These are phyloP conservation scores for Calamus simplicifolius DNA, from an alignment of 176 grass and related monocot genomes.

Conservation along the genomic window DNA sequence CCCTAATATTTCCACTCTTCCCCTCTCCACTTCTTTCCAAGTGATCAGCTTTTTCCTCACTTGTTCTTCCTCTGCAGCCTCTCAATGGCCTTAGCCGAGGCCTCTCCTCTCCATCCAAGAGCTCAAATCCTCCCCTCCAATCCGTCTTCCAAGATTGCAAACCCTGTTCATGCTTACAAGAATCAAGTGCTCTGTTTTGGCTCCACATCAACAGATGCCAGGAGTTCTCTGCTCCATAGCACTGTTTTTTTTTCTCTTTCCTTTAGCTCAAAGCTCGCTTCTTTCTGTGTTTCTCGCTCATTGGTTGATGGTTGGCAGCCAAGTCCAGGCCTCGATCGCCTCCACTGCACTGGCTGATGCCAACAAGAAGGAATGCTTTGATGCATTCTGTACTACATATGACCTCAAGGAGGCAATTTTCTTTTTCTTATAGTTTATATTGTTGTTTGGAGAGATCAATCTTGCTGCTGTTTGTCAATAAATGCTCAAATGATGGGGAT, in stretches of 20 bases:
- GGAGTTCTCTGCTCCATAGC: conserved; percentile 63
- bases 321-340: conserved; percentile 31
- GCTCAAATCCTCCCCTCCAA: conserved; percentile 13
- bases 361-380: conserved; percentile 46
- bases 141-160: conserved; percentile 11
- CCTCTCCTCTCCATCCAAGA: conserved; percentile 13
- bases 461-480: too few species aligned
- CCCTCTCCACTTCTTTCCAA: not conserved
- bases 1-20: conserved; percentile 18
- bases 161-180: conserved; percentile 4
- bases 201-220: conserved; percentile 14
- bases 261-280: not conserved
- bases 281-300: not conserved
- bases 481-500: too few species aligned
- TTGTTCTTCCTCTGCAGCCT: conserved; percentile 4
- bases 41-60: not conserved
- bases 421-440: not conserved
- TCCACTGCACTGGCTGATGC: not conserved
- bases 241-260: not conserved
- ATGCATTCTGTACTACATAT: conserved; percentile 87
- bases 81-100: conserved; percentile 29
- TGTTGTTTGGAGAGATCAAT: too few species aligned
- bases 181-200: conserved; percentile 5
- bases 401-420: conserved; percentile 64
- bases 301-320: conserved; percentile 7